Evolutionary conservation across 495 filamentous ascomycete genomes (phyloP).

Genomic region (Glarea lozoyensis): DNA sequence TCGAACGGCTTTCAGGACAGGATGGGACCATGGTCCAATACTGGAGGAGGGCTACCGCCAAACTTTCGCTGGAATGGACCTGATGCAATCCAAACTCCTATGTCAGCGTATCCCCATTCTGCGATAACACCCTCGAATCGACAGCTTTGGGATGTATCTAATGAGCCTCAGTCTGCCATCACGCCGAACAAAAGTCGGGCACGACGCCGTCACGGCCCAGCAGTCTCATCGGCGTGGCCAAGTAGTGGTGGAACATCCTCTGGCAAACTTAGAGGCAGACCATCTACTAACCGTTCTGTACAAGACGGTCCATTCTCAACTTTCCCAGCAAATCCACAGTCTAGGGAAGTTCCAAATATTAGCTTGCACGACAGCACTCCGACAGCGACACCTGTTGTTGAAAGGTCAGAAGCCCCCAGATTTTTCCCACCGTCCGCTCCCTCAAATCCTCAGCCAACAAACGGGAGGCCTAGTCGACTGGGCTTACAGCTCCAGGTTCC

Average conservation of each 20-base stretch:
- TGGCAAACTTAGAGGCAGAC: slow-evolving; percentile 66
- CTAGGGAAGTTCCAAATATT: slow-evolving; percentile 22
- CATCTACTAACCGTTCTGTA: slow-evolving; percentile 68
- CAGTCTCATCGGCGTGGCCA: slow-evolving; percentile 92
- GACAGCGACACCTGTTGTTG: slow-evolving; percentile 26
- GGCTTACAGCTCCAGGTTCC: slow-evolving; percentile 85
- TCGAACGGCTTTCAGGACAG: slow-evolving; percentile 13
- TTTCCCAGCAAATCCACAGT: slow-evolving; percentile 63
- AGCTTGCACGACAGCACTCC: slow-evolving; percentile 22
- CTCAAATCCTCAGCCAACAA: slow-evolving; percentile 16
- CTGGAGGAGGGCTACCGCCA: slow-evolving; percentile 25
- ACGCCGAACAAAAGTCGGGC: slow-evolving; percentile 53
- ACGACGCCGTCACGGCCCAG: slow-evolving; percentile 77
- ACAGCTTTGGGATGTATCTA: slow-evolving; percentile 37
- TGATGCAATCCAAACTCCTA: slow-evolving; percentile 42
- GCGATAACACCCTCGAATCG: slow-evolving; percentile 56
- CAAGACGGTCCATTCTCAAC: slow-evolving; percentile 78
- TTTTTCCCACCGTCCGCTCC: slow-evolving; percentile 23
- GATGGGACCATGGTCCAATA: slow-evolving; percentile 23
- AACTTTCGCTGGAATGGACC: slow-evolving; percentile 20
- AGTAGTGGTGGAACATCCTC: slow-evolving; percentile 53
- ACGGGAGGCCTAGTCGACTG: slow-evolving; percentile 41
- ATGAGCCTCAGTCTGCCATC: slow-evolving; percentile 62
- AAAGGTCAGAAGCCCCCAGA: slow-evolving; percentile 19
- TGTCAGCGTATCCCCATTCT: slow-evolving; percentile 67